phyloP scores from a whole-genome alignment of 2,329 filamentous ascomycete species.

The Chrysoporthe deuterocubensis region DNA sequence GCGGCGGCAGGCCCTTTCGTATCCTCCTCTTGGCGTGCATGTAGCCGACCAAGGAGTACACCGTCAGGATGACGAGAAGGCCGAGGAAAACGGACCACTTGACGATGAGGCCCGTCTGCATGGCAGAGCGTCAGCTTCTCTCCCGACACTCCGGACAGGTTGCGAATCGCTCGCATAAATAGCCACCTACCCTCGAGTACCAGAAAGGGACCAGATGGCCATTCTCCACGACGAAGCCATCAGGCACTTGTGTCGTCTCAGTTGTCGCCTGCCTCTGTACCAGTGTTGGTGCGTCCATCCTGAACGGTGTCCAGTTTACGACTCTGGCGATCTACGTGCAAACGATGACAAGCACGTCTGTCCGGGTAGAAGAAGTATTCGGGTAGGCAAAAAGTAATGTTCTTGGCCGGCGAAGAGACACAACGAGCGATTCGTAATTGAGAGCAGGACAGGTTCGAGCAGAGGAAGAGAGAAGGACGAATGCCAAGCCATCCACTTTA shows the following conservation, averaged over 20 bases:
- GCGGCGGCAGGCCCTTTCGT: slow-evolving; percentile 65
- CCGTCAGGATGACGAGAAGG: slow-evolving; percentile 60
- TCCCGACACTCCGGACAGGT: not conserved
- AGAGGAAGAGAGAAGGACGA: not conserved
- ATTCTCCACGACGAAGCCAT: slow-evolving; percentile 38
- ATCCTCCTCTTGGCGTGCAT: slow-evolving; percentile 71
- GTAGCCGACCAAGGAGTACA: slow-evolving; percentile 70
- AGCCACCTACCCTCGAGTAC: slow-evolving; percentile 42
- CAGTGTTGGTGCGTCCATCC: slow-evolving; percentile 19
- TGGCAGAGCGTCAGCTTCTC: slow-evolving; percentile 4
- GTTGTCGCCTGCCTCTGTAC: slow-evolving; percentile 18
- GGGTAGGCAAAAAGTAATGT: no score
- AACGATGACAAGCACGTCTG: not conserved
- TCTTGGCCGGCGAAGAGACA: slow-evolving; percentile 1
- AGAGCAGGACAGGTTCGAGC: not conserved
- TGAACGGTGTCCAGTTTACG: slow-evolving; percentile 1
- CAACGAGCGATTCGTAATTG: slow-evolving; percentile 2
- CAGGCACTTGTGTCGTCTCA: slow-evolving; percentile 19
- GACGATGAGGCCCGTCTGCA: slow-evolving; percentile 64
- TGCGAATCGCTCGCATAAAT: not conserved
- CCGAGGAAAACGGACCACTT: slow-evolving; percentile 73
- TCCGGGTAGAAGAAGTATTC: not conserved
- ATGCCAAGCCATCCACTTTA: slow-evolving; percentile 18
- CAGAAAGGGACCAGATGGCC: slow-evolving; percentile 41
- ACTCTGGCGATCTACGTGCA: not conserved